These are phyloP conservation scores for Auricularia sp. DNA, from an alignment of 768 basidiomycete genomes.

Conservation along the genomic window DNA sequence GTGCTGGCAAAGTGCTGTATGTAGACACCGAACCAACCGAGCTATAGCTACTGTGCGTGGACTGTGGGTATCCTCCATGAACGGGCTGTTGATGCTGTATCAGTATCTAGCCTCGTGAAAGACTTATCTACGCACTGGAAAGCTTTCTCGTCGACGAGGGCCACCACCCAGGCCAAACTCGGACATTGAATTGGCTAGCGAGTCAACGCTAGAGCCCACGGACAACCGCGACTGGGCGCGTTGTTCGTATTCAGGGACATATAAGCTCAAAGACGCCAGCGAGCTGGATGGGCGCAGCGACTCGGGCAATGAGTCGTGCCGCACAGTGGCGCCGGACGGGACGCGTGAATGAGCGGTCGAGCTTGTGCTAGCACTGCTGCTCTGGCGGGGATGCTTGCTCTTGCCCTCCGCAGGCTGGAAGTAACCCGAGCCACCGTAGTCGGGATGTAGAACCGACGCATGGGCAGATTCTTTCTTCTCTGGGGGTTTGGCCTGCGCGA, in stretches of 20 bases:
- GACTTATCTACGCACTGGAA: constrained; percentile 37
- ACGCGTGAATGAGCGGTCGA: constrained; percentile 11
- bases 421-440: constrained; percentile 71
- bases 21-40: not conserved
- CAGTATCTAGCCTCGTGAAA: not conserved
- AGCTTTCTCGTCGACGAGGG: constrained; percentile 44
- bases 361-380: constrained; percentile 13
- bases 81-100: not conserved
- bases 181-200: constrained; percentile 52
- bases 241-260: constrained; percentile 62
- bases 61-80: constrained; percentile 2
- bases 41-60: not conserved
- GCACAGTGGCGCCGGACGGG: constrained; percentile 1
- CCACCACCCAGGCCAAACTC: constrained; percentile 49
- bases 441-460: constrained; percentile 40
- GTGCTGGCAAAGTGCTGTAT: not conserved
- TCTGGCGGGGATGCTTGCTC: constrained; percentile 16
- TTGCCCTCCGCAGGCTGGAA: constrained; percentile 43
- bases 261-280: constrained; percentile 53
- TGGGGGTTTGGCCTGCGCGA: constrained; percentile 62
- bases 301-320: constrained; percentile 35
- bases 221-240: constrained; percentile 15
- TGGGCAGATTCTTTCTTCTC: constrained; percentile 51
- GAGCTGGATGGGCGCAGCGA: constrained; percentile 55
- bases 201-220: constrained; percentile 28